Conservation (phyloP, 345 rosid species). For the Populus alba region DNA sequence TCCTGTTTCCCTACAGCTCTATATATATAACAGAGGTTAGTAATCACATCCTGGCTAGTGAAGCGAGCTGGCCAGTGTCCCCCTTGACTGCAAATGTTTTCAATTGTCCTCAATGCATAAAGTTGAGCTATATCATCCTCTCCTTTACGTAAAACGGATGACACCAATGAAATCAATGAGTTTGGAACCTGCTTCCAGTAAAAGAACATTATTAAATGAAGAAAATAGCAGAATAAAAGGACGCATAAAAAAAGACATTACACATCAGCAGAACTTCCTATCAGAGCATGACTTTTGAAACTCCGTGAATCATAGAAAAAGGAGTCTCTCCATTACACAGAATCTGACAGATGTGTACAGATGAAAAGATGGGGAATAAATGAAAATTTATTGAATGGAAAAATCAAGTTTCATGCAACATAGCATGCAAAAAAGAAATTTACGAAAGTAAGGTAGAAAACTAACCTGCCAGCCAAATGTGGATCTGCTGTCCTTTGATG, state of each 20-base stretch:
- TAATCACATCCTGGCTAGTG: conserved; percentile 82
- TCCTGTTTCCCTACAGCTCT: conserved; percentile 90
- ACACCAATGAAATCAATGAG: conserved; percentile 83
- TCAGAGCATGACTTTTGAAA: not conserved
- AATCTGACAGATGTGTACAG: not conserved
- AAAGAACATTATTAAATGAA: conserved; percentile 7
- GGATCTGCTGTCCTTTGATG: conserved; percentile 68
- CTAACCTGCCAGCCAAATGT: conserved; percentile 91
- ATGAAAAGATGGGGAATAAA: not conserved
- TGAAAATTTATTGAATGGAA: not conserved
- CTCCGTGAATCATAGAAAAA: conserved; percentile 1
- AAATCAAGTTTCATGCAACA: not conserved
- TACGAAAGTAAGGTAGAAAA: conserved; percentile 11
- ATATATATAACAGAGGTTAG: conserved; percentile 80
- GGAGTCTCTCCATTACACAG: not conserved
- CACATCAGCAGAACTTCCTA: conserved; percentile 4
- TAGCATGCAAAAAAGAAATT: conserved; percentile 4
- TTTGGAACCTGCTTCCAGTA: conserved; percentile 71
- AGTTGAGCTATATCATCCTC: conserved; percentile 95
- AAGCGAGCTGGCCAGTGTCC: conserved; percentile 84
- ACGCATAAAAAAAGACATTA: conserved; percentile 6
- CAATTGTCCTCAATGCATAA: conserved; percentile 90
- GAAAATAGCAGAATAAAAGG: not conserved
- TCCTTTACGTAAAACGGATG: conserved; percentile 89
- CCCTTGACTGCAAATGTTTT: conserved; percentile 95